Percentiles rank a stretch among this genome's conserved stretches.
phyloP scores from a whole-genome alignment of 208 protist species.

The Trypanosoma boissoni region DNA sequence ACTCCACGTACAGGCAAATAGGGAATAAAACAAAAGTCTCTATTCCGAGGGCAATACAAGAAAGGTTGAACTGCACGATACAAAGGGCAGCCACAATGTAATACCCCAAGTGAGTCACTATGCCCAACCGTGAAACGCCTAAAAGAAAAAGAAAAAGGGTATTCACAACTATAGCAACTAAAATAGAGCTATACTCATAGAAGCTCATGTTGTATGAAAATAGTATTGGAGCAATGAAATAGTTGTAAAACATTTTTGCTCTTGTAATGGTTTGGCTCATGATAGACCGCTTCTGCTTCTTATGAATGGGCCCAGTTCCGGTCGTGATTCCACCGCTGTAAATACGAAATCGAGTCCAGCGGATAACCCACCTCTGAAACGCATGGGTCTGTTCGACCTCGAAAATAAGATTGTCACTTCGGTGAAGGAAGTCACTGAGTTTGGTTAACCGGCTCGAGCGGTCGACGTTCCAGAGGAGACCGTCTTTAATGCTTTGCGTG shows the following conservation, averaged over 20 bases:
- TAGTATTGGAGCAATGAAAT: constrained; percentile 39
- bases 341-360: constrained; percentile 47
- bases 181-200: constrained; percentile 61
- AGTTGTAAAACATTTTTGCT: constrained; percentile 46
- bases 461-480: constrained; percentile 72
- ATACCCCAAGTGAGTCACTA: constrained; percentile 3
- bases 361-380: constrained; percentile 37
- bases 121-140: constrained; percentile 12
- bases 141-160: constrained; percentile 45
- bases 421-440: constrained; percentile 80
- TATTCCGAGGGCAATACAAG: constrained; percentile 37
- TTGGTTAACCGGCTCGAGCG: constrained; percentile 71
- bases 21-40: constrained; percentile 56
- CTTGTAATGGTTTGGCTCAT: background rate
- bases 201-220: constrained; percentile 45
- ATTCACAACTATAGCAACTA: constrained; percentile 58
- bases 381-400: constrained; percentile 62
- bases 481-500: constrained; percentile 58
- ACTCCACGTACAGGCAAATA: constrained; percentile 48
- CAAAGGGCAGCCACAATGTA: constrained; percentile 32
- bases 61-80: constrained; percentile 48
- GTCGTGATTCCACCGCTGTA: background rate
- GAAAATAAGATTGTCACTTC: constrained; percentile 79
- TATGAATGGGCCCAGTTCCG: background rate
- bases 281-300: constrained; percentile 16